Base-by-base conservation (phyloP, 2,329 filamentous ascomycete genomes). In the Phaeosphaeriaceae sp. region DNA sequence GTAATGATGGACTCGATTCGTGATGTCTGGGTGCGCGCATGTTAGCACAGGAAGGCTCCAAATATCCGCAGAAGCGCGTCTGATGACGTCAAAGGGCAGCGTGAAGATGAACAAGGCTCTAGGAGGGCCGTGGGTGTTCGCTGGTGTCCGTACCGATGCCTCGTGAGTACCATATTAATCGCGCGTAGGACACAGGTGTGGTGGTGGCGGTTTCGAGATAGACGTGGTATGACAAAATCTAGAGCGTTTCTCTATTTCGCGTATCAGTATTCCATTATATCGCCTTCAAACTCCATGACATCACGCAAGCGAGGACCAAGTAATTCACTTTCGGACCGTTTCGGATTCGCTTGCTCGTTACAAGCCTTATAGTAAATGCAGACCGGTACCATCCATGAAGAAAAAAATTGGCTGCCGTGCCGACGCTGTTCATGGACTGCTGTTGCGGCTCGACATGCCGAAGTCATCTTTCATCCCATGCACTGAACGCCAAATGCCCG, bases 281-380 rank as follows among this genome's bases (percentile, higher is more conserved):
- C 66, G 64, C 66, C 64, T 56, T 61, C 49, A 61, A 71, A 69
- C 61, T 62, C 65, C 67, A 63, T 71, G 69, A 74, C 71, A 74
- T 75, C 75, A 77, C 73, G 65, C 55, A 65, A 70, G 66, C 69
- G 60, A 68, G 61, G 63, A 68, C 69, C 68, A 68, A 64, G 60
- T 63, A 32, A 52, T 69, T 76, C 75, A 77, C 69, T 74, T 74
- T 76, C 69, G 75, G 73, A 77, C 72, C 71, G 74, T 74, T 72
- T 79, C 68, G 72, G 71, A 77, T 78, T 79, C 71, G 74, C 66
- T 74, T 73, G 75, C 73, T 75, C 72, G 73, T 72, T 77, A 77
- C 73, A 78, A 72, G 70, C 70, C 72, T 73, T 75, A 74, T 73
- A 74, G 71, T 72, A 77, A 77, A 77, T 75, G 74, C 72, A 77